phyloP scores from a whole-genome alignment of 805 yeast genomes.

The Kodamaea neixiangensis region DNA sequence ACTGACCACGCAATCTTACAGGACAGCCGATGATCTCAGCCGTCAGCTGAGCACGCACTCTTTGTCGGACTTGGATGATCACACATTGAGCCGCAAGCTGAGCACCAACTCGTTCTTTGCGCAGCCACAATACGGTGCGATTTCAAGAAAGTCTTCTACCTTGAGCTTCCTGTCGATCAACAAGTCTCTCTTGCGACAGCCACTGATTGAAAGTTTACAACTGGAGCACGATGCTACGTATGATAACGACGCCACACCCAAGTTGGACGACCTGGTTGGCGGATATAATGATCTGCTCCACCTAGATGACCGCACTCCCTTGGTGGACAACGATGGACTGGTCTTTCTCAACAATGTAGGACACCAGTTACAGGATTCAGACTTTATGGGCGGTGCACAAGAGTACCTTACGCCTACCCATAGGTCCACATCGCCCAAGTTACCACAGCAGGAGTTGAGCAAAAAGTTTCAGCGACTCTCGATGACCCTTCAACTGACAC shows the following conservation, averaged over 20 bases:
- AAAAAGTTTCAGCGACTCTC: conserved; percentile 40
- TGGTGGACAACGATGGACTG: conserved; percentile 13
- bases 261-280: conserved; percentile 20
- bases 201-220: conserved; percentile 4
- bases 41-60: conserved; percentile 5
- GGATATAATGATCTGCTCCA: conserved; percentile 10
- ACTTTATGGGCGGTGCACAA: background rate
- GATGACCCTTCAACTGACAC: conserved; percentile 34
- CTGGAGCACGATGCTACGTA: background rate
- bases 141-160: conserved; percentile 12
- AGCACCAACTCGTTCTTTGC: conserved; percentile 3
- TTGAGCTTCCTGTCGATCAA: conserved; percentile 39
- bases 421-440: conserved; percentile 9
- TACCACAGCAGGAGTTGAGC: conserved; percentile 38
- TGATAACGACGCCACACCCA: conserved; percentile 34
- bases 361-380: conserved; percentile 11
- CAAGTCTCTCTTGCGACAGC: conserved; percentile 29
- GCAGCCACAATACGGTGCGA: conserved; percentile 3
- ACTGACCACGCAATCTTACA: background rate
- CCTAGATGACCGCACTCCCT: conserved; percentile 35
- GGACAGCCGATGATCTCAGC: background rate
- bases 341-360: conserved; percentile 12
- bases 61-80: conserved; percentile 6
- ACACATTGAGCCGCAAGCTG: conserved; percentile 1
- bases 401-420: conserved; percentile 2